Evolutionary conservation across 2,329 filamentous ascomycete species (phyloP), one percentile per base, ranked within the genome.

Genomic region (Fusarium transvaalense): DNA sequence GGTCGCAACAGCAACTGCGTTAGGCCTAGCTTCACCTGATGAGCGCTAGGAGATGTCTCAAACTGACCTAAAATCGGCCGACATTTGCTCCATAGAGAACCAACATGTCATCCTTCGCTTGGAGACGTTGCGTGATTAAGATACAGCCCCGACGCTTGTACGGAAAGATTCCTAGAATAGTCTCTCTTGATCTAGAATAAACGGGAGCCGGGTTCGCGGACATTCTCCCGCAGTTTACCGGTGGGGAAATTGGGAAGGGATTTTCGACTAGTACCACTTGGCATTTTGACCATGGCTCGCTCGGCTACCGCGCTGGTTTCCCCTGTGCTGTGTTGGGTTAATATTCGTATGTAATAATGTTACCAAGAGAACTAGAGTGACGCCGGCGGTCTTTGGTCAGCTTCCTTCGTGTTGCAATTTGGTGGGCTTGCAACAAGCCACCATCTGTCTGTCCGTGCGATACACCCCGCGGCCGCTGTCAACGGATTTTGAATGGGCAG

Each of bases 401-500:
- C 47, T 50, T 50, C 47, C 47, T 50, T 50, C 32, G 23, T 19
- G 8, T 50, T 13, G 25, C 13, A 27, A 10, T 4, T 46, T 27
- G 23, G 39, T 27, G 15, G 39, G 10, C 15, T 42, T 15, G 4
- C 9, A 45, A 29, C 31, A 14, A 29, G n/a, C 32, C n/a, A 15
- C 32, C 7, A 31, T n/a, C 10, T 19, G 43, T 21, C 14, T 35
- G 42, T 45, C 43, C 38, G 32, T 50, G 46, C 46, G 27, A n/a
- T 25, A 25, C 13, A 50, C 13, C 9, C 32, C 31, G 46, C 46
- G 21, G 46, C 47, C 47, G 23, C 47, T 50, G 47, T 50, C 47
- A 50, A 38, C 47, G 47, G 47, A 29, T 27, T 50, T 50, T 50
- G 47, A 32, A 37, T 50, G 47, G 47, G 19, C 23, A 27, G 13